A percentile compares a stretch with the other conserved stretches of the same genome.
phyloP scores from a whole-genome alignment of 1,139 yeast genomes.

The Zygosaccharomyces sapae region DNA sequence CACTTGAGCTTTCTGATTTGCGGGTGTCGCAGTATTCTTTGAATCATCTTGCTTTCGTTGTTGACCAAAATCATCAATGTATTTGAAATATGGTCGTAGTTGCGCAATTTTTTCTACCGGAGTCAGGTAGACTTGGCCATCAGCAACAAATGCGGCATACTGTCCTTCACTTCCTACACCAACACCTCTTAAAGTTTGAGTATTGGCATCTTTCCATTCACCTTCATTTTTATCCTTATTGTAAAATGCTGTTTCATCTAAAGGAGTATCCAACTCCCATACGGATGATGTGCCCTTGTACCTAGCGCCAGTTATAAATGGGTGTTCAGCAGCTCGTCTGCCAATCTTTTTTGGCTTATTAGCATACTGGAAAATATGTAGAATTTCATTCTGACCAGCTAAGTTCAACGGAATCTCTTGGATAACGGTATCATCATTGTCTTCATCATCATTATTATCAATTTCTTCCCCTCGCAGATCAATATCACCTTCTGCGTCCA shows the following conservation, averaged over 20 bases:
- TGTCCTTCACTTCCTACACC: conserved; percentile 54
- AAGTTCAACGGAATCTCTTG: conserved; percentile 67
- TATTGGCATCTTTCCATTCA: conserved; percentile 52
- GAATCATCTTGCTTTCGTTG: conserved; percentile 38
- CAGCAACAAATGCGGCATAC: conserved; percentile 48
- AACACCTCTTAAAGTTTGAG: conserved; percentile 71
- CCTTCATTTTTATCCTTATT: conserved; percentile 56
- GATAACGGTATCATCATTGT: conserved; percentile 71
- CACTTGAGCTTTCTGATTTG: conserved; percentile 51
- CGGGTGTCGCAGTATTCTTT: conserved; percentile 43
- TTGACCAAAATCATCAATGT: conserved; percentile 53
- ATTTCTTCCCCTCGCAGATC: conserved; percentile 26
- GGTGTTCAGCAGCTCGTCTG: conserved; percentile 41
- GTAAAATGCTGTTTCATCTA: conserved; percentile 57
- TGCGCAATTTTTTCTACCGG: conserved; percentile 72
- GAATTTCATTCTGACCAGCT: conserved; percentile 33
- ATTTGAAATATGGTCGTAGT: conserved; percentile 74
- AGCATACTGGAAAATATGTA: conserved; percentile 65
- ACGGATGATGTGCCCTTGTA: conserved; percentile 58
- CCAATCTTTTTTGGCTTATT: conserved; percentile 56
- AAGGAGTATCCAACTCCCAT: conserved; percentile 68
- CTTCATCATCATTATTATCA: conserved; percentile 18
- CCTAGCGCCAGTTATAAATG: conserved; percentile 47
- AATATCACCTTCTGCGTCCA: conserved; percentile 10
- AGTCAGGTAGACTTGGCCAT: conserved; percentile 54